A percentile compares a stretch with the other conserved stretches of the same genome.
Evolutionary conservation across 192 early-diverging fungal species (phyloP).

Genomic region (Cetraspora pellucida): DNA sequence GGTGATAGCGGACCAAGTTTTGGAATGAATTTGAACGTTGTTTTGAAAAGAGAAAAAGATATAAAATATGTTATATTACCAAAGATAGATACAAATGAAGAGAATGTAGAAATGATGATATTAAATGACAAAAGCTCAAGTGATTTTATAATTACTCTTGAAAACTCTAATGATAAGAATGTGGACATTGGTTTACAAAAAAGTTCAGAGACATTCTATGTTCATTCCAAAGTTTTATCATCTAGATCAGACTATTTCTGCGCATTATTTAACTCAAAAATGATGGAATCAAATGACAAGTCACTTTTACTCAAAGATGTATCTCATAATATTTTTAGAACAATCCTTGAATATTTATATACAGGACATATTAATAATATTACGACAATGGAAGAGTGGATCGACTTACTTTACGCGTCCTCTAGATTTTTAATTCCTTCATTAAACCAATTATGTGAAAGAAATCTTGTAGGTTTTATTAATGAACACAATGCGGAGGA

Average conservation of each 20-base stretch:
- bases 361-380: neutral
- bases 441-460: conserved; percentile 16
- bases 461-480: neutral
- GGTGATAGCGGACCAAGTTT: too few relatives aligned
- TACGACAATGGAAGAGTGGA: neutral
- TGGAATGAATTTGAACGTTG: too few relatives aligned
- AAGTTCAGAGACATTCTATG: neutral
- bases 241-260: neutral
- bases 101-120: neutral
- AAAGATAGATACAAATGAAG: neutral
- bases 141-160: neutral
- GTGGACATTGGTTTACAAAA: neutral
- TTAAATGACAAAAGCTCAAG: neutral
- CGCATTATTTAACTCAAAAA: neutral
- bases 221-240: neutral
- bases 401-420: neutral
- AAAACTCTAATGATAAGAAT: neutral
- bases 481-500: neutral
- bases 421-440: neutral
- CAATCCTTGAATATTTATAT: neutral
- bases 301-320: neutral
- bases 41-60: too few relatives aligned
- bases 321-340: neutral
- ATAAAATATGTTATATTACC: too few relatives aligned
- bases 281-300: neutral